Percentiles rank a stretch among this genome's conserved stretches.
Conservation (phyloP, 805 yeast genomes). For the Yamadazyma laniorum region DNA sequence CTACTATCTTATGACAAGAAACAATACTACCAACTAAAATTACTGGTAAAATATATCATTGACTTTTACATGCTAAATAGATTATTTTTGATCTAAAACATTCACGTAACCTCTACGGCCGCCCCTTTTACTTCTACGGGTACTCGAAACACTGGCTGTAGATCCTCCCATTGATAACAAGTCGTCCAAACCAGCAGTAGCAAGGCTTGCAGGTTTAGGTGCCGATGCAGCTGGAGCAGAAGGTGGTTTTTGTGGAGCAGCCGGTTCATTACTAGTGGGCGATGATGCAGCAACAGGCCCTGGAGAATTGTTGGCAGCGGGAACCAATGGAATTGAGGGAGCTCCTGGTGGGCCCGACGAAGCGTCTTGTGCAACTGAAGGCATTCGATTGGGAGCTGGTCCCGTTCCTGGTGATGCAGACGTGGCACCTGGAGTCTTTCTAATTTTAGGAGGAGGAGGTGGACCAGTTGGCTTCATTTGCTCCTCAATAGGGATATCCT, state of each 20-base stretch:
- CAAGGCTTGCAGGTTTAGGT: slow-evolving; percentile 24
- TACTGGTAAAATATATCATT: no score
- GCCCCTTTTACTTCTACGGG: slow-evolving; percentile 27
- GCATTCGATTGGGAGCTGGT: slow-evolving; percentile 12
- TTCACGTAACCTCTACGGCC: slow-evolving; percentile 36
- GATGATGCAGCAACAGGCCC: slow-evolving; percentile 4
- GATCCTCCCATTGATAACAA: slow-evolving; percentile 32
- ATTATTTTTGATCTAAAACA: slow-evolving; percentile 22
- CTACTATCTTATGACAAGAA: slow-evolving; percentile 28
- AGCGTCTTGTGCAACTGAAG: neutral
- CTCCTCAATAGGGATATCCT: slow-evolving; percentile 63
- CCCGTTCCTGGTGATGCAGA: slow-evolving; percentile 18
- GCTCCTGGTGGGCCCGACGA: slow-evolving; percentile 1
- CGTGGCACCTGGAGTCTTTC: slow-evolving; percentile 22
- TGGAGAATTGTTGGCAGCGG: slow-evolving; percentile 7
- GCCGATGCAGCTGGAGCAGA: slow-evolving; percentile 13
- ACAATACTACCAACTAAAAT: neutral
- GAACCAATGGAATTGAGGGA: neutral
- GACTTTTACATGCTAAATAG: neutral
- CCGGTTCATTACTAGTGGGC: neutral
- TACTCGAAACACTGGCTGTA: slow-evolving; percentile 16
- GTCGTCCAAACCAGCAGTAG: slow-evolving; percentile 43
- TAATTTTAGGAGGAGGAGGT: slow-evolving; percentile 63
- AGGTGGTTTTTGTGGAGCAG: slow-evolving; percentile 8
- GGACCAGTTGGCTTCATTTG: slow-evolving; percentile 53